A percentile compares a stretch with the other conserved stretches of the same genome.
These are phyloP conservation scores for Microsporum canis DNA, from an alignment of 2,329 filamentous ascomycete species.

Conservation along the genomic window DNA sequence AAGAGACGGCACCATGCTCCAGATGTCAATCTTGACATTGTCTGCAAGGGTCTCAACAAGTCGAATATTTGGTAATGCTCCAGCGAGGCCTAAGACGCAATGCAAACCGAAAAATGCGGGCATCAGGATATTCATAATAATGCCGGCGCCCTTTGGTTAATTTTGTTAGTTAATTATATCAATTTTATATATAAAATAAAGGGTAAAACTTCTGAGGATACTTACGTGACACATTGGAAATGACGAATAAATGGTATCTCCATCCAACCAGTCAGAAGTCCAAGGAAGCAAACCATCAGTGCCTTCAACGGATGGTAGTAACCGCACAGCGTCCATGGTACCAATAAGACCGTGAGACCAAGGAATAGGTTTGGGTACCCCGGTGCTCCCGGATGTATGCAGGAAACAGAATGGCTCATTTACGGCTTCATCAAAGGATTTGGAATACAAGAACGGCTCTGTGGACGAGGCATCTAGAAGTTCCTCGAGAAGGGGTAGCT, in stretches of 20 bases:
- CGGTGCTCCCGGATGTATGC: slow-evolving; percentile 1
- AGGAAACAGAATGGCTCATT: slow-evolving; percentile 1
- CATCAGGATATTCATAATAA: slow-evolving; percentile 5
- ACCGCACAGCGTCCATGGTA: not conserved
- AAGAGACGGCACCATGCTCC: slow-evolving; percentile 4
- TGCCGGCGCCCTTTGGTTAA: not conserved
- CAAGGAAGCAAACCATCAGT: not conserved
- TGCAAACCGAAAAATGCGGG: not conserved
- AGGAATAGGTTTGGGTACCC: slow-evolving; percentile 3
- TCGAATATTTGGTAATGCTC: not conserved
- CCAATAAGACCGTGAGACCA: slow-evolving; percentile 1
- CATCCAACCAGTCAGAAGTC: not conserved
- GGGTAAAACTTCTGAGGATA: not conserved
- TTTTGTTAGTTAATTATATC: not conserved
- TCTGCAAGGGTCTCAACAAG: slow-evolving; percentile 1
- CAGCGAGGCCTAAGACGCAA: not conserved
- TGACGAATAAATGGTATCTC: slow-evolving; percentile 1
- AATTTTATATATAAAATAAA: not conserved
- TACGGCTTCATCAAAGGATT: not conserved
- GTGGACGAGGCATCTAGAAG: not conserved
- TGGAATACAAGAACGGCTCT: not conserved
- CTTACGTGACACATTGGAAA: slow-evolving; percentile 5
- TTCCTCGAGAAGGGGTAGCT: not conserved
- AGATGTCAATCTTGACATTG: not conserved
- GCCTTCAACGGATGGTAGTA: not conserved